Evolutionary conservation across 176 grass and related monocot species (phyloP).

Genomic region (Triticum timopheevii): DNA sequence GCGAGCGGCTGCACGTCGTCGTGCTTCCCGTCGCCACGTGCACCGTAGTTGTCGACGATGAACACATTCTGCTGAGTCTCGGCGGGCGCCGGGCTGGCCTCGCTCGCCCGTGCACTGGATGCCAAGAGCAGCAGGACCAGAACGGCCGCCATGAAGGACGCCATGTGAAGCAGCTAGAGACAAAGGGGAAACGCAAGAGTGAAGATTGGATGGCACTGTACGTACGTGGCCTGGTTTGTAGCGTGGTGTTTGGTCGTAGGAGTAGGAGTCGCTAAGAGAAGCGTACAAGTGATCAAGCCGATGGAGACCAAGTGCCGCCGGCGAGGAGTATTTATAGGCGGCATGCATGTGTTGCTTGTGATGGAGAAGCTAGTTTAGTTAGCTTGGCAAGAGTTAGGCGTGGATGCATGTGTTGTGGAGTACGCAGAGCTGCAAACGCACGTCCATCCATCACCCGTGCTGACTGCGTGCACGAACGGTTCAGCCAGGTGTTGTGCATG

Average conservation of each 20-base stretch:
- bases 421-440: background rate
- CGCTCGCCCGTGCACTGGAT: background rate
- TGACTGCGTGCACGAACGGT: background rate
- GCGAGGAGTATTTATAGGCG: background rate
- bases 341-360: background rate
- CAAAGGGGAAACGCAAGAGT: background rate
- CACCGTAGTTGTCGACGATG: conserved; percentile 53
- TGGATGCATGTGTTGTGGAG: conserved; percentile 6
- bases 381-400: background rate
- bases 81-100: background rate
- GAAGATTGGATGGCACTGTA: no score
- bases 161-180: background rate
- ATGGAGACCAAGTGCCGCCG: background rate
- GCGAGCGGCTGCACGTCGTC: conserved; percentile 59
- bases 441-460: background rate
- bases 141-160: background rate
- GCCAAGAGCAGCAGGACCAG: background rate
- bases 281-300: background rate
- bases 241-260: background rate
- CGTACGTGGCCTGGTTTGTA: background rate
- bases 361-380: background rate
- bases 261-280: no score
- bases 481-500: background rate
- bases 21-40: conserved; percentile 41
- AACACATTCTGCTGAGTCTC: conserved; percentile 24